Evolutionary conservation across 2,329 filamentous ascomycete species (phyloP), one percentile per base, ranked within the genome.

Genomic region (Trichoderma sp.): DNA sequence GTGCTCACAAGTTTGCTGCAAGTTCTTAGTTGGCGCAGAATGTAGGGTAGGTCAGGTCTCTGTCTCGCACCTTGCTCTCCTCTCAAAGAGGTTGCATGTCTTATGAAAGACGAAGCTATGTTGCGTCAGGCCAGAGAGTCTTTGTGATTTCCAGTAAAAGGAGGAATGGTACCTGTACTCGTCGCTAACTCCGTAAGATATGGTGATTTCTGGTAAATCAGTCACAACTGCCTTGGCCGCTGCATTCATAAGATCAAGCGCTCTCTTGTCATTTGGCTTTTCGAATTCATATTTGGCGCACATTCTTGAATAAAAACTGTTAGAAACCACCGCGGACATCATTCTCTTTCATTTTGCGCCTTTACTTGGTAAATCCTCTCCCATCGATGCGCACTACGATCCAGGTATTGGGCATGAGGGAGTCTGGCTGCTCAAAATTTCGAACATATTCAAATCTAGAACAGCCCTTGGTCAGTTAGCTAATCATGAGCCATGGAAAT

Each of bases 321-420:
- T 37, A 52, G 64, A 37, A 37, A 49, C 16, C 10, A 29, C 21
- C 1, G 0, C 24, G 11, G 47, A 49, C n/a, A 43, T 6, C 4
- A 13, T 14, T 21, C 19, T n/a, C 5, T 24, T 55, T 64, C 6
- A 64, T 31, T 37, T 49, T 47, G 62, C 43, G 24, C n/a, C 7
- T 43, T 77, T 83, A 96, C 93, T 97, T 97, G 76, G 94, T 96
- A 81, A 99, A 99, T 21, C 94, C 94, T 72, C 95, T 87, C 29
- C 96, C 96, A 81, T 99, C 96, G 76, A 99, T 90, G 70, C 96
- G 90, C 68, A 99, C 90, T 24, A 98, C 93, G 68, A 98, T 91
- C 94, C 94, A 99, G 31, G 95, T 98, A 77, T 96, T 97, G 66
- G 91, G 93, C 27, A 98, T 86, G 52, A 99, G 83, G 58, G 82